Conservation (phyloP, 306 rosid genomes). For the Fragaria vesca region DNA sequence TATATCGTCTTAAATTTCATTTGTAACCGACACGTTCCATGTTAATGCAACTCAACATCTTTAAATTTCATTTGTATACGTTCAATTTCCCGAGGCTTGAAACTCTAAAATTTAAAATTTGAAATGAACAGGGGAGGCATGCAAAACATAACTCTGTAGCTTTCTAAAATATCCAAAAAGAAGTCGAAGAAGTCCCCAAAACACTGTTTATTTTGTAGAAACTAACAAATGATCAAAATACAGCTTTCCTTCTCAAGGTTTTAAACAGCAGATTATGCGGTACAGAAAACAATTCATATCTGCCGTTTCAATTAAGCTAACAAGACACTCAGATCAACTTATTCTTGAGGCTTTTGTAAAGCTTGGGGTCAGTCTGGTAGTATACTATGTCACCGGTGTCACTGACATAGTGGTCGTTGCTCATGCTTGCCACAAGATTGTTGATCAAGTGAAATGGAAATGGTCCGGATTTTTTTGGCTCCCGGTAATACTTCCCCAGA, state of each 20-base stretch:
- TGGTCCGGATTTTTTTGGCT: constrained; percentile 82
- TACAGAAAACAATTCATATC: constrained; percentile 3
- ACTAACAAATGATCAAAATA: constrained; percentile 19
- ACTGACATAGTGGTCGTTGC: constrained; percentile 76
- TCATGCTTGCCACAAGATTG: constrained; percentile 59
- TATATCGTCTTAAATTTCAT: background rate
- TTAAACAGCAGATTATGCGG: constrained; percentile 11
- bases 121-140: background rate
- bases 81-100: background rate
- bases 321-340: constrained; percentile 37
- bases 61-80: too few species aligned
- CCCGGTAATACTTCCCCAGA: constrained; percentile 82
- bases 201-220: constrained; percentile 21
- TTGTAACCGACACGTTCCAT: too few species aligned
- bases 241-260: constrained; percentile 18
- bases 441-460: constrained; percentile 67
- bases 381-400: constrained; percentile 67
- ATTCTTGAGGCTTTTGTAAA: constrained; percentile 30
- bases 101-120: background rate
- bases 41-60: background rate
- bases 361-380: constrained; percentile 64
- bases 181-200: background rate
- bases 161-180: background rate
- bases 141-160: background rate
- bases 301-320: constrained; percentile 14